Evolutionary conservation across 306 rosid genomes (phyloP).

Genomic region (Quercus ilex): DNA sequence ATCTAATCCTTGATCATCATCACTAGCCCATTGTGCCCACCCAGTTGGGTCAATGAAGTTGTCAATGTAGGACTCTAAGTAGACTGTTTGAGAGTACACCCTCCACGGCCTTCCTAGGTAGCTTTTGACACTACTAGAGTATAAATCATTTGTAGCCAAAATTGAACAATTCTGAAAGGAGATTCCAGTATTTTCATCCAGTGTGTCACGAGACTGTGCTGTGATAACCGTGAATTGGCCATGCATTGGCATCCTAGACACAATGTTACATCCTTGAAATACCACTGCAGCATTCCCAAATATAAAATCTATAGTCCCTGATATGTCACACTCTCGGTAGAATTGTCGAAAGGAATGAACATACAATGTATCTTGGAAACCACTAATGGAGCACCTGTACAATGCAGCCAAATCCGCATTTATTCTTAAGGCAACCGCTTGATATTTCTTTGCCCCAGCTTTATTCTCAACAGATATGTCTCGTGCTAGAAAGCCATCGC

Average conservation of each 20-base stretch:
- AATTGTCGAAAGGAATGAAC: constrained; percentile 80
- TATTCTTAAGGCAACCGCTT: constrained; percentile 74
- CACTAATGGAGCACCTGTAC: constrained; percentile 53
- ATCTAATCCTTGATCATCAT: constrained; percentile 33
- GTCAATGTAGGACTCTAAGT: constrained; percentile 54
- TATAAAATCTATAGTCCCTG: constrained; percentile 70
- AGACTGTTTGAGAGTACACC: constrained; percentile 51
- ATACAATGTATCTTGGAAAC: constrained; percentile 71
- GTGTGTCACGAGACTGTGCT: constrained; percentile 62
- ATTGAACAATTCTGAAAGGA: constrained; percentile 76
- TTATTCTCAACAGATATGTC: constrained; percentile 63
- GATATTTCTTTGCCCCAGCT: constrained; percentile 70
- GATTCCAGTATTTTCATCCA: constrained; percentile 64
- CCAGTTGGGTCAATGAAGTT: constrained; percentile 55
- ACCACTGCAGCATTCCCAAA: constrained; percentile 82
- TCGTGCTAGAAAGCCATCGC: constrained; percentile 78
- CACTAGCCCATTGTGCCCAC: constrained; percentile 57
- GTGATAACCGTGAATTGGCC: constrained; percentile 65
- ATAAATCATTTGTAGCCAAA: constrained; percentile 44
- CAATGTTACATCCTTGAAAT: constrained; percentile 52
- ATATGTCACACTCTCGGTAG: constrained; percentile 77
- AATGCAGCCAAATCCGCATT: constrained; percentile 68
- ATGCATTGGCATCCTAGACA: constrained; percentile 51
- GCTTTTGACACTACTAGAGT: constrained; percentile 38
- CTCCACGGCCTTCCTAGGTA: constrained; percentile 82